Percentiles rank a stretch among this genome's conserved stretches.
Conservation (phyloP, 2,329 filamentous ascomycete species). For the Penicillium corylophilum region DNA sequence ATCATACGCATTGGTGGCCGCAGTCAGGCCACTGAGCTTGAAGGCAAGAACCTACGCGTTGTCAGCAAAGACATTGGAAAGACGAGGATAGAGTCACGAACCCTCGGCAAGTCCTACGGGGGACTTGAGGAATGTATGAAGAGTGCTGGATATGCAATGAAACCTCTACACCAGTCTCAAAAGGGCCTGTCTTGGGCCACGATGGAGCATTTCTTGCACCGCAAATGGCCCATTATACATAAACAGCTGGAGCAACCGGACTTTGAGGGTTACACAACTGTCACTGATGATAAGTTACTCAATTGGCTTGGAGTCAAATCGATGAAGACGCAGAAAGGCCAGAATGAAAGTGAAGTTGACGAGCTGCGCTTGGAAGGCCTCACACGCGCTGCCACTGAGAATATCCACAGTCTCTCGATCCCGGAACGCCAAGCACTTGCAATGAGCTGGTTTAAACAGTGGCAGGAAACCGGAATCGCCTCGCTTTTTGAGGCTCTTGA, state of each 20-base stretch:
- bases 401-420: slow-evolving; percentile 1
- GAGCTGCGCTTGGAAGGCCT: slow-evolving; percentile 1
- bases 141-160: background rate
- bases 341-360: background rate
- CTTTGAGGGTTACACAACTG: background rate
- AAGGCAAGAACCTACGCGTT: slow-evolving; percentile 12
- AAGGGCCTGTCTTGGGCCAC: slow-evolving; percentile 1
- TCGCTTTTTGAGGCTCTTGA: slow-evolving; percentile 3
- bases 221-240: slow-evolving; percentile 1
- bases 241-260: background rate
- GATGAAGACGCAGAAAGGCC: background rate
- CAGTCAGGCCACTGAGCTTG: slow-evolving; percentile 7
- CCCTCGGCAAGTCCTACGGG: background rate
- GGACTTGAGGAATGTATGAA: background rate
- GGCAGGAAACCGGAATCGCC: background rate
- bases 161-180: slow-evolving; percentile 4
- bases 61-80: background rate
- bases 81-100: slow-evolving; percentile 4
- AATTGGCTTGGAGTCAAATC: slow-evolving; percentile 4
- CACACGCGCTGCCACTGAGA: background rate
- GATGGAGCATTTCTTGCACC: background rate
- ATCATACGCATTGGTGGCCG: slow-evolving; percentile 8
- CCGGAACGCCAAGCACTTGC: slow-evolving; percentile 3
- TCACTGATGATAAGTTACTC: background rate
- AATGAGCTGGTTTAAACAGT: slow-evolving; percentile 3